Evolutionary conservation across 352 stramenopile species (phyloP), one percentile per base, ranked within the genome.

Genomic region (Pythium pectinolyticum): DNA sequence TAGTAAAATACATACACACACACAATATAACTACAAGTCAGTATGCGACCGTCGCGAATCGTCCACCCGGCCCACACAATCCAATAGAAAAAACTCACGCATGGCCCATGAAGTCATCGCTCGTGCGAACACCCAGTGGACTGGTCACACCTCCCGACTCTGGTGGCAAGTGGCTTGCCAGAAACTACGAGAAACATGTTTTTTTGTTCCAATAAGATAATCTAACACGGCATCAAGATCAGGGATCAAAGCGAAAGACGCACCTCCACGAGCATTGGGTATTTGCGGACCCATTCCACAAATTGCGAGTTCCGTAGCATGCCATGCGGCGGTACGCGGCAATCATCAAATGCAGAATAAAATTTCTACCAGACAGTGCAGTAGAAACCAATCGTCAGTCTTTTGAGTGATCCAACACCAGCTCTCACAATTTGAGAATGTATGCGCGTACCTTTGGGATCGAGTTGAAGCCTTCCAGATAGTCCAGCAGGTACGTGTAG

Each of bases 301-400:
- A 94, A 94, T 52, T 86, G 73, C 17, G 82, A 76, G 51, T 86
- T 83, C 11, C 71, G 75, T 22, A 94, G 46, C 46, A 75, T 67
- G 14, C 75, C 72, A n/a, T 71, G 75, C 50, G 81, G 78, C 0
- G 78, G 58, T 25, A 92, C 70, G 30, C 71, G 61, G 51, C 82
- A 92, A 43, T 92, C 86, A 28, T 92, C 86, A 67, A 93, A 94
- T 2, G 77, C 82, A 17, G 70, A 70, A 37, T 85, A 88, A 59
- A 94, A 74, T 62, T 92, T 74, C 72, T 80, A 43, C 3, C n/a
- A 60, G 27, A 28, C 47, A 54, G 27, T 15, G 14, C 43, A 50
- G 17, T n/a, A 31, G 20, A 31, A 7, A 50, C 6, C 20, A 50
- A n/a, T n/a, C n/a, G n/a, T n/a, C n/a, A n/a, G n/a, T n/a, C n/a